Conservation (phyloP, 1,139 yeast species). For the Kodamaea sp. region DNA sequence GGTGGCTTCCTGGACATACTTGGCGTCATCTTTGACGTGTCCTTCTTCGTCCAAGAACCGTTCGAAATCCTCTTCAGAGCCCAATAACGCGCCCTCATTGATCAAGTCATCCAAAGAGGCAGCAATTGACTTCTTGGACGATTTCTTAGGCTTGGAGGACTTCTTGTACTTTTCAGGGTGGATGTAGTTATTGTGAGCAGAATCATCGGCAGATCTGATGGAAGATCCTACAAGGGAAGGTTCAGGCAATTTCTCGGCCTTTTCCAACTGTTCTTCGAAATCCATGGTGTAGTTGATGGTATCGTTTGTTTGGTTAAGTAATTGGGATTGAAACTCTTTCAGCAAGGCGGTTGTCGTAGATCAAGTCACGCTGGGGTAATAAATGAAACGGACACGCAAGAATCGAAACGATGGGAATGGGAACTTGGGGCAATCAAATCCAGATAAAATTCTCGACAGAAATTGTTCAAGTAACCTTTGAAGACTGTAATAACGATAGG, state of each 20-base stretch:
- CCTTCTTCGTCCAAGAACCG: slow-evolving; percentile 54
- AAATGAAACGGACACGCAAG: too few species aligned
- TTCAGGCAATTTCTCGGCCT: slow-evolving; percentile 48
- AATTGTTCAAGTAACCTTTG: too few species aligned
- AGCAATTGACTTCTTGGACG: slow-evolving; percentile 24
- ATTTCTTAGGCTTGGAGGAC: slow-evolving; percentile 11
- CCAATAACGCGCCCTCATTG: slow-evolving; percentile 60
- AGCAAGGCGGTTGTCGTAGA: too few species aligned
- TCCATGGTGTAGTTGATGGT: too few species aligned
- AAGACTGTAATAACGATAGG: too few species aligned
- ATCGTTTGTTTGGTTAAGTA: too few species aligned
- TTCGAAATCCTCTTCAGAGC: slow-evolving; percentile 58
- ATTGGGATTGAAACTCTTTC: too few species aligned
- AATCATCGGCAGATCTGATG: slow-evolving; percentile 53
- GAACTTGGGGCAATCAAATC: too few species aligned
- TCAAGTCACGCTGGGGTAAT: too few species aligned
- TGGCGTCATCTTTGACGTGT: slow-evolving; percentile 48
- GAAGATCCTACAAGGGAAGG: slow-evolving; percentile 62
- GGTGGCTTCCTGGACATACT: slow-evolving; percentile 17
- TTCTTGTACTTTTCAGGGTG: slow-evolving; percentile 40
- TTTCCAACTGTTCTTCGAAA: slow-evolving; percentile 60
- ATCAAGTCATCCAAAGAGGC: slow-evolving; percentile 58
- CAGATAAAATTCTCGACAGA: too few species aligned
- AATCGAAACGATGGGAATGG: too few species aligned
- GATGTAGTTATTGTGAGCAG: slow-evolving; percentile 47